These are phyloP conservation scores for Eucalyptus grandis DNA, from an alignment of 345 rosid genomes.

Conservation along the genomic window DNA sequence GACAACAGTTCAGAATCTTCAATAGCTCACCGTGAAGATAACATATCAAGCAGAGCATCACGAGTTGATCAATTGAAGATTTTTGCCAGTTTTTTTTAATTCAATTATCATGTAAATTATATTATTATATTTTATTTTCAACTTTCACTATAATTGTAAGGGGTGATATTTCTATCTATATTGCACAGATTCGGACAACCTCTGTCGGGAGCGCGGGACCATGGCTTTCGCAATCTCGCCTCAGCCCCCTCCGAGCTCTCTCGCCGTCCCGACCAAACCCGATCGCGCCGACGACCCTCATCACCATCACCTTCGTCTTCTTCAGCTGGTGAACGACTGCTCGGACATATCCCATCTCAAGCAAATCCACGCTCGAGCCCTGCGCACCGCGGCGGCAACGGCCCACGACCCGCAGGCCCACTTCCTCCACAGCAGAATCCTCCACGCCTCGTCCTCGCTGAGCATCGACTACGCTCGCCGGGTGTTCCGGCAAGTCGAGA, in stretches of 20 bases:
- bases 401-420: conserved; percentile 23
- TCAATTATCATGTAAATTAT: too few relatives aligned
- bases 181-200: background rate
- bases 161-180: too few relatives aligned
- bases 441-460: conserved; percentile 31
- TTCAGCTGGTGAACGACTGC: conserved; percentile 26
- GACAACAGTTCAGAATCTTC: too few relatives aligned
- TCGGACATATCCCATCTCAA: conserved; percentile 44
- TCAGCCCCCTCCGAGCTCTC: conserved; percentile 12
- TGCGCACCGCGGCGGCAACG: conserved; percentile 32
- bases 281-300: background rate
- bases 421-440: conserved; percentile 51
- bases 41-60: too few relatives aligned
- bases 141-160: too few relatives aligned
- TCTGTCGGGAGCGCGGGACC: background rate
- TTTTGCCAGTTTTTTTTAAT: too few relatives aligned
- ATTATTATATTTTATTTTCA: too few relatives aligned
- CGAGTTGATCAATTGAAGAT: too few relatives aligned
- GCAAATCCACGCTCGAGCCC: conserved; percentile 61
- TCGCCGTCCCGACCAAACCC: background rate
- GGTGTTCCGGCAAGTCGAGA: conserved; percentile 30
- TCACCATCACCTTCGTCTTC: conserved; percentile 23
- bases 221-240: conserved; percentile 21
- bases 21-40: too few relatives aligned
- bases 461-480: conserved; percentile 39